Percentiles rank a stretch among this genome's conserved stretches.
Conservation (phyloP, 208 protist species). For the Leishmania braziliensis region DNA sequence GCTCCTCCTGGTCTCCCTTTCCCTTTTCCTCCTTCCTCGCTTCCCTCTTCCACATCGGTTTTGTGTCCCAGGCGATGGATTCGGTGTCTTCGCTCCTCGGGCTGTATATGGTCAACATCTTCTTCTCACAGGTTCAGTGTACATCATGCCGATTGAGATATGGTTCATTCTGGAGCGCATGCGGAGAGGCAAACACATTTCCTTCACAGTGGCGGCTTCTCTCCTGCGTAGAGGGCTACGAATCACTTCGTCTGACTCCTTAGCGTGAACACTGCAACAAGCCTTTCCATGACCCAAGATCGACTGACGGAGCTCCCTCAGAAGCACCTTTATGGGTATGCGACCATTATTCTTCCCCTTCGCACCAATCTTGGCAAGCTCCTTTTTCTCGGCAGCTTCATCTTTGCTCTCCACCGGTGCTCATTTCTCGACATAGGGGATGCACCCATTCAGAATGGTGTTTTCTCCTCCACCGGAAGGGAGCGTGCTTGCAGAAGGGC, state of each 20-base stretch:
- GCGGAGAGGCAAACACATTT: constrained; percentile 50
- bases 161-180: constrained; percentile 36
- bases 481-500: constrained; percentile 70
- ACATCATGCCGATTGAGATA: not conserved
- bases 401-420: constrained; percentile 73
- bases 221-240: constrained; percentile 20
- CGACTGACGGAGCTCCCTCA: constrained; percentile 31
- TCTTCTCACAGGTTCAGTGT: not conserved
- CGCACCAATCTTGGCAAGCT: constrained; percentile 81
- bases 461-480: constrained; percentile 67
- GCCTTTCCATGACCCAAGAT: constrained; percentile 7
- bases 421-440: constrained; percentile 65
- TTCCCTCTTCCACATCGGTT: not conserved
- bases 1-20: not conserved
- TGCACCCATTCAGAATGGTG: constrained; percentile 63
- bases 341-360: constrained; percentile 65
- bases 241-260: constrained; percentile 27
- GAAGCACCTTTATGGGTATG: constrained; percentile 28
- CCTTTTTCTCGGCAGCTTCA: constrained; percentile 58
- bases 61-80: not conserved
- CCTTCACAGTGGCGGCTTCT: constrained; percentile 28
- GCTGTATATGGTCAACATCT: not conserved
- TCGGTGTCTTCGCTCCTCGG: not conserved
- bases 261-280: constrained; percentile 24
- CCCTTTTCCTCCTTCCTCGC: not conserved